phyloP scores from a whole-genome alignment of 768 basidiomycete genomes.

The Boletus bicolor region DNA sequence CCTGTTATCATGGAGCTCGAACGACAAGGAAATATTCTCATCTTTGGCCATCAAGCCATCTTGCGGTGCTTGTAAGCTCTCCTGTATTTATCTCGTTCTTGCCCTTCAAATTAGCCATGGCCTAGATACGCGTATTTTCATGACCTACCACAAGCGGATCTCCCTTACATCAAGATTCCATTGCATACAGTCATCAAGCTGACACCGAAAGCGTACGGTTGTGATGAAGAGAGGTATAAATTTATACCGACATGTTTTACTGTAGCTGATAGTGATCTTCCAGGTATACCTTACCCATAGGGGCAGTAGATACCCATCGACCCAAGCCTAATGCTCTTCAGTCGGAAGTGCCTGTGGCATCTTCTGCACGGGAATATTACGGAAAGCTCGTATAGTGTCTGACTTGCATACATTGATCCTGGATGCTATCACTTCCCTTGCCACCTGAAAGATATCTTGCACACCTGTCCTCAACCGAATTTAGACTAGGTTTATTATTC shows the following conservation, averaged over 20 bases:
- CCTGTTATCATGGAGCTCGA: conserved; percentile 99
- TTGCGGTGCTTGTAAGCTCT: conserved; percentile 66
- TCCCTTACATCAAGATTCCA: conserved; percentile 98
- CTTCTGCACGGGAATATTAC: conserved; percentile 37
- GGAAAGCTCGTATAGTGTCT: conserved; percentile 20
- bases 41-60: conserved; percentile 95
- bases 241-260: background rate
- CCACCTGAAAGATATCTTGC: background rate
- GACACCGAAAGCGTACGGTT: conserved; percentile 97
- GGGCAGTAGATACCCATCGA: conserved; percentile 92
- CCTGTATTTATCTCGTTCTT: background rate
- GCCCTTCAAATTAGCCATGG: background rate
- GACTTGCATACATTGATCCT: background rate
- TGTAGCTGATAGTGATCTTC: background rate
- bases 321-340: conserved; percentile 41
- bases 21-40: conserved; percentile 93
- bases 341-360: conserved; percentile 15
- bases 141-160: conserved; percentile 83
- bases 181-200: conserved; percentile 97
- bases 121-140: conserved; percentile 95
- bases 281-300: conserved; percentile 87
- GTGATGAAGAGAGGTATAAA: conserved; percentile 87
- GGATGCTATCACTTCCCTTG: background rate
- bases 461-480: background rate
- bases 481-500: background rate